A percentile compares a stretch with the other conserved stretches of the same genome.
Conservation (phyloP, 225 moss, liverwort and hornwort genomes). For the Sphagnum contortum region DNA sequence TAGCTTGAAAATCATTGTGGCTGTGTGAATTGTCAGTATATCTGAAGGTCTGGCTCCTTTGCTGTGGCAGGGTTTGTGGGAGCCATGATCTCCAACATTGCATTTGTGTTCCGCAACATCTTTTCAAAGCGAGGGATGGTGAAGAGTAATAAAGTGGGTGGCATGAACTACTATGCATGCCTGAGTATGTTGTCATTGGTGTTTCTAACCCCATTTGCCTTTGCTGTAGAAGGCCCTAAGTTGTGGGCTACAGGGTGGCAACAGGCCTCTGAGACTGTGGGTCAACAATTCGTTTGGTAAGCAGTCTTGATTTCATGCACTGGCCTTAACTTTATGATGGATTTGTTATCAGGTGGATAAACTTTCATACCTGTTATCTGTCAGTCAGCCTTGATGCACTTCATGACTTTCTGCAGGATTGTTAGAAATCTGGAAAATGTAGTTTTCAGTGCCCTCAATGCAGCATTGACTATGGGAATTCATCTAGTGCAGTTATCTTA, state of each 20-base stretch:
- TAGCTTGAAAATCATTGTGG: too few species aligned
- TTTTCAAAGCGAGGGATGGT: conserved; percentile 5
- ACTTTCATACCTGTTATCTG: too few species aligned
- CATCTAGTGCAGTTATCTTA: background rate
- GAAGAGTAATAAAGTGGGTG: conserved; percentile 5
- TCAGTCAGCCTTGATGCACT: background rate
- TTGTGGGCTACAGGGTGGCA: conserved; percentile 16
- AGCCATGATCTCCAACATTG: conserved; percentile 10
- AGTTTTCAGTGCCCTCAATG: too few species aligned
- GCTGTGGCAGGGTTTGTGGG: conserved; percentile 79
- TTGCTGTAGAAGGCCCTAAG: conserved; percentile 3
- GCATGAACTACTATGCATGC: conserved; percentile 8
- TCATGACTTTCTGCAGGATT: background rate
- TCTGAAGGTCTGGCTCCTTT: conserved; percentile 8
- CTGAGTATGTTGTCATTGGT: background rate
- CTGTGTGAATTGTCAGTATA: background rate
- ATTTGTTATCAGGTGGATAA: background rate
- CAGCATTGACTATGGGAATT: too few species aligned
- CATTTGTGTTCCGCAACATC: conserved; percentile 10
- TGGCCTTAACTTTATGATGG: background rate
- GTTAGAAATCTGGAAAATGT: background rate
- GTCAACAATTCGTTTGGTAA: conserved; percentile 72
- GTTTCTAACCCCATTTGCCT: conserved; percentile 1
- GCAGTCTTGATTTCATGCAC: background rate
- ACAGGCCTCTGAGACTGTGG: conserved; percentile 23